Evolutionary conservation across 2,329 filamentous ascomycete genomes (phyloP).

Genomic region (Aureobasidium sp.): DNA sequence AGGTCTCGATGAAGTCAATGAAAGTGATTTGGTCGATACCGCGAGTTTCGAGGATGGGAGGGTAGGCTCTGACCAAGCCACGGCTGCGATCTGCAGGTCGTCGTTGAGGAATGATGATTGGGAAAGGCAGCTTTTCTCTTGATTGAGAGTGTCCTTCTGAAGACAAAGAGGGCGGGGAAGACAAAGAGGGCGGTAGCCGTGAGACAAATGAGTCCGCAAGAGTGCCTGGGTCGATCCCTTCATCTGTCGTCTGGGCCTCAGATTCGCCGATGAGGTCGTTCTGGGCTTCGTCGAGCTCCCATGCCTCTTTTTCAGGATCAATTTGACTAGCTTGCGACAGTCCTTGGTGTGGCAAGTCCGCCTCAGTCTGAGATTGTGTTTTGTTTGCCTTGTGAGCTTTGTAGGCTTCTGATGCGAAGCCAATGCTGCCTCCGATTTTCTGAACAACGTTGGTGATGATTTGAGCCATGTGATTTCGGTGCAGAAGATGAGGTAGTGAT

Average conservation of each 20-base stretch:
- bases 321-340: no score
- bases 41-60: conserved; percentile 40
- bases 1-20: conserved; percentile 42
- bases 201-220: conserved; percentile 23
- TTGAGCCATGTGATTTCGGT: background rate
- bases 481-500: background rate
- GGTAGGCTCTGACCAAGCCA: conserved; percentile 49
- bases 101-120: conserved; percentile 48
- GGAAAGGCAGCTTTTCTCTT: conserved; percentile 30
- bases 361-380: background rate
- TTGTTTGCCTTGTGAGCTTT: conserved; percentile 24
- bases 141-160: background rate
- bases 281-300: conserved; percentile 27
- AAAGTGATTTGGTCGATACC: conserved; percentile 46
- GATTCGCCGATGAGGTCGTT: background rate
- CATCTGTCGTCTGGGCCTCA: conserved; percentile 1
- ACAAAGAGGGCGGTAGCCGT: background rate
- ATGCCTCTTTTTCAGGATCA: conserved; percentile 24
- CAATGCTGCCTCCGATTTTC: conserved; percentile 23
- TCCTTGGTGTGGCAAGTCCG: conserved; percentile 6
- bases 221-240: conserved; percentile 16
- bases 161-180: background rate
- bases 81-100: conserved; percentile 43
- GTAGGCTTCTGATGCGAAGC: conserved; percentile 25
- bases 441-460: conserved; percentile 15